Percentiles rank a stretch among this genome's conserved stretches.
Conservation (phyloP, 2,329 filamentous ascomycete species). For the Cordyceps farinosa region DNA sequence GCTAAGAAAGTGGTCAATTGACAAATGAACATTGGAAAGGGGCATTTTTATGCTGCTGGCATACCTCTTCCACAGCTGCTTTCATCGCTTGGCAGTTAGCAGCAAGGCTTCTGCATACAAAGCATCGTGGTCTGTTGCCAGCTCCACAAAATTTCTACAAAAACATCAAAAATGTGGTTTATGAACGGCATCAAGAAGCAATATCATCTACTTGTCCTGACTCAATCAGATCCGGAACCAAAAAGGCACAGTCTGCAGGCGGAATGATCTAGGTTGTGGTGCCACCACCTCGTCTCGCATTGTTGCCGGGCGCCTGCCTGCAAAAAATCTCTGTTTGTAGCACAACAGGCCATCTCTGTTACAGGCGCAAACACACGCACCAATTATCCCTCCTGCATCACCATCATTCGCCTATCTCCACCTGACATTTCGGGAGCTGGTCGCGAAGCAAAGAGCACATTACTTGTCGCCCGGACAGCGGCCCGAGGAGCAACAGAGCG, state of each 20-base stretch:
- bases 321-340: constrained; percentile 11
- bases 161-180: not conserved
- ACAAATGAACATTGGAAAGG: too few relatives aligned
- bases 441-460: not conserved
- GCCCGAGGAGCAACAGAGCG: not conserved
- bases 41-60: not conserved
- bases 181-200: not conserved
- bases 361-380: constrained; percentile 5
- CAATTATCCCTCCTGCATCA: constrained; percentile 8
- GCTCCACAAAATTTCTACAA: constrained; percentile 7
- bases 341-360: constrained; percentile 1
- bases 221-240: not conserved
- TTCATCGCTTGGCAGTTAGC: not conserved
- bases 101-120: not conserved
- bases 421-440: not conserved
- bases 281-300: not conserved
- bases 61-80: too few relatives aligned
- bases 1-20: too few relatives aligned
- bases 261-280: not conserved
- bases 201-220: not conserved
- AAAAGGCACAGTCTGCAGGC: not conserved
- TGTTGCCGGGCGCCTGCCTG: constrained; percentile 3
- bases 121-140: not conserved
- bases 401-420: not conserved
- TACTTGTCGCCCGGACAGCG: not conserved